Conservation (phyloP, 2,329 filamentous ascomycete genomes). For the Claviceps capensis region DNA sequence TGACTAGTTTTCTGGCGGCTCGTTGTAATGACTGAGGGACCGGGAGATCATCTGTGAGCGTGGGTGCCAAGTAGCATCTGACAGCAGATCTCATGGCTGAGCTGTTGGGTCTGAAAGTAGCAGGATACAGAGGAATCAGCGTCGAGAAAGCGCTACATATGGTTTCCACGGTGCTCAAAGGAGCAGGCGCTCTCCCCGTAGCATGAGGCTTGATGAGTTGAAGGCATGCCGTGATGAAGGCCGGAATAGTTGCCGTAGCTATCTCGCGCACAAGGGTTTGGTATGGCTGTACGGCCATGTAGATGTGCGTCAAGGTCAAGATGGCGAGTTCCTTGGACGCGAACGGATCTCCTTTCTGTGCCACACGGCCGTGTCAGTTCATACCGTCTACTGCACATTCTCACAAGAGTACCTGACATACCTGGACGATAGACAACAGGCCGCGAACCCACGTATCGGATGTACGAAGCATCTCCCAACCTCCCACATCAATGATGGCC, state of each 20-base stretch:
- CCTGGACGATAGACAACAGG: constrained; percentile 61
- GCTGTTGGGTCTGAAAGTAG: constrained; percentile 66
- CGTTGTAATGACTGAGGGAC: constrained; percentile 39
- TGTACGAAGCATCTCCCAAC: constrained; percentile 66
- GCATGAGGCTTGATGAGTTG: constrained; percentile 43
- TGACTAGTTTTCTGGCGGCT: constrained; percentile 49
- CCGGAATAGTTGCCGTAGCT: constrained; percentile 65
- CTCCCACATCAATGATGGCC: constrained; percentile 66
- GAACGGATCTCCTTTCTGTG: constrained; percentile 63
- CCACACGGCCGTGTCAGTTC: constrained; percentile 9
- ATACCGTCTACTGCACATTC: background rate
- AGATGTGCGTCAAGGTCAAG: constrained; percentile 70
- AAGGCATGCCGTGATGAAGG: constrained; percentile 61
- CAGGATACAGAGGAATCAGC: constrained; percentile 67
- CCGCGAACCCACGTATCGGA: constrained; percentile 63
- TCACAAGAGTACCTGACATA: constrained; percentile 18
- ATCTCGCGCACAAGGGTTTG: constrained; percentile 78
- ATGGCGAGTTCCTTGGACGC: constrained; percentile 65
- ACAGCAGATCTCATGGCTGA: constrained; percentile 52
- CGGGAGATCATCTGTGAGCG: constrained; percentile 34
- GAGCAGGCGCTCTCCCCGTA: constrained; percentile 15
- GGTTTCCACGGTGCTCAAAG: constrained; percentile 44
- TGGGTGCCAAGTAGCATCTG: constrained; percentile 49
- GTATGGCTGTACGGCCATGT: constrained; percentile 67
- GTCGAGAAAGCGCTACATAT: constrained; percentile 58